A percentile compares a stretch with the other conserved stretches of the same genome.
Conservation (phyloP, 352 stramenopile species). For the Pythium chondricola region DNA sequence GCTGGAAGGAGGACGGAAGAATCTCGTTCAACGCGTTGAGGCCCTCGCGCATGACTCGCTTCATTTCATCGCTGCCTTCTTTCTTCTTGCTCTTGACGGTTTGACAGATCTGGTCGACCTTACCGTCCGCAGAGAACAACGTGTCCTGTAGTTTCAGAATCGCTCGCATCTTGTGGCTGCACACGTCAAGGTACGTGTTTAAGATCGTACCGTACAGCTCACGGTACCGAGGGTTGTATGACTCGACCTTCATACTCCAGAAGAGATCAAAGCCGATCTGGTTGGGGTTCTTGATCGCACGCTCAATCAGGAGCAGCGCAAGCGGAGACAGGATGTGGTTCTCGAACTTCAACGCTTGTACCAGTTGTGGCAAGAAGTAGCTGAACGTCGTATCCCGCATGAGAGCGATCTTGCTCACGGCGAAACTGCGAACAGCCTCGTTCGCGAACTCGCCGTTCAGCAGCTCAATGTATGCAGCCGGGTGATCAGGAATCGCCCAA, state of each 20-base stretch:
- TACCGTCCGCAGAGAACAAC: conserved; percentile 70
- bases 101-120: conserved; percentile 79
- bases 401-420: conserved; percentile 63
- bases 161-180: conserved; percentile 87
- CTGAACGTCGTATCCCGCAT: conserved; percentile 87
- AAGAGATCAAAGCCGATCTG: conserved; percentile 88
- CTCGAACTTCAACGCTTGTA: conserved; percentile 88
- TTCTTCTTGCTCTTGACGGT: conserved; percentile 82
- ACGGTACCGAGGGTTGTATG: conserved; percentile 71
- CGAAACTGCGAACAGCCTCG: conserved; percentile 65
- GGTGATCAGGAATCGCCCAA: conserved; percentile 68
- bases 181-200: conserved; percentile 80
- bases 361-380: conserved; percentile 85
- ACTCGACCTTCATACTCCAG: conserved; percentile 87
- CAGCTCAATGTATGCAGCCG: conserved; percentile 78
- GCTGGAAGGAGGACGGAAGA: conserved; percentile 80
- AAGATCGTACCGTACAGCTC: conserved; percentile 78
- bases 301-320: conserved; percentile 73
- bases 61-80: conserved; percentile 76
- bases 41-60: conserved; percentile 70
- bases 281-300: conserved; percentile 85
- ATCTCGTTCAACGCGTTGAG: conserved; percentile 81
- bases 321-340: conserved; percentile 78
- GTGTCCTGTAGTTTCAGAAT: conserved; percentile 90
- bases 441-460: conserved; percentile 79